Evolutionary conservation across 257 asterid species (phyloP).

Genomic region (Nicotiana tabacum): DNA sequence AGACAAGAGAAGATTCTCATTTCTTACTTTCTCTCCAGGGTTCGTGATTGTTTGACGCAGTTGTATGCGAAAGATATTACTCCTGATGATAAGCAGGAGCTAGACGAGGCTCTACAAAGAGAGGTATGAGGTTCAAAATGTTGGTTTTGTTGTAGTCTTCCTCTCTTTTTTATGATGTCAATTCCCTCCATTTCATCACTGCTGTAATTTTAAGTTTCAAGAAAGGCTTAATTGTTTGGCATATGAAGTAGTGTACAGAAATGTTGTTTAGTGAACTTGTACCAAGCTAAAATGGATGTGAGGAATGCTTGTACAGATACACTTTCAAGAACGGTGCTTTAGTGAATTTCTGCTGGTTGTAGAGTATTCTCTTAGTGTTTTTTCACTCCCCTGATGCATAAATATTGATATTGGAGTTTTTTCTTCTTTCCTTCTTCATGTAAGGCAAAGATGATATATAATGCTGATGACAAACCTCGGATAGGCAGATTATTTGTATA

Average conservation of each 20-base stretch:
- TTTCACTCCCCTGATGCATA: not conserved
- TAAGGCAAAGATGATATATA: not conserved
- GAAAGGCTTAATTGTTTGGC: not conserved
- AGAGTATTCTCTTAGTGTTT: not conserved
- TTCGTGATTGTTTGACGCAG: conserved; percentile 82
- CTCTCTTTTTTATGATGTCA: not conserved
- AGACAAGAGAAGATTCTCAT: not conserved
- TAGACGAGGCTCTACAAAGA: conserved; percentile 90
- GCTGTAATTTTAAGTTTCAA: not conserved
- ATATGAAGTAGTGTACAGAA: not conserved
- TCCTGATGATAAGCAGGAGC: conserved; percentile 93
- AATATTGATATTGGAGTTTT: not conserved
- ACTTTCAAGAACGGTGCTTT: not conserved
- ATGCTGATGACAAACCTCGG: not conserved
- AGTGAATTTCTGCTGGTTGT: not conserved
- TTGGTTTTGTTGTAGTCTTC: not conserved
- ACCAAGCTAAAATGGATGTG: not conserved
- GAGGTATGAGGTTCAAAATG: conserved; percentile 50
- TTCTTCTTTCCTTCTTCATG: not conserved
- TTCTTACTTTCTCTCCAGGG: conserved; percentile 30
- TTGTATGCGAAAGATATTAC: conserved; percentile 75
- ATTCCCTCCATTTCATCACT: not conserved
- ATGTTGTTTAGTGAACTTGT: not conserved
- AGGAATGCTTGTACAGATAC: not conserved
- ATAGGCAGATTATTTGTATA: not conserved